Conservation (phyloP, 345 rosid genomes). For the Camelina neglecta region DNA sequence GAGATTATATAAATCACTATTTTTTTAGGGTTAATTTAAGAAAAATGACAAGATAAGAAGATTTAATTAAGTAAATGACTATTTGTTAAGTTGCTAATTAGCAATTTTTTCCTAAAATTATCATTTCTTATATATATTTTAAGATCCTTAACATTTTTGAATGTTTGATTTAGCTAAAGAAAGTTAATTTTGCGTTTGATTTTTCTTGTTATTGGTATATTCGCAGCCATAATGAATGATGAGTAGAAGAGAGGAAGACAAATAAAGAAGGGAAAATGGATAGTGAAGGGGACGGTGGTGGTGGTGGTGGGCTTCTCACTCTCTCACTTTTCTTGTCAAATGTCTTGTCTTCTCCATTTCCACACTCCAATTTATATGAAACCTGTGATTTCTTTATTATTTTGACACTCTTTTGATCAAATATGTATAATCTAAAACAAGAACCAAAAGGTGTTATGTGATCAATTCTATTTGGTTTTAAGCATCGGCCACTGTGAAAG, state of each 20-base stretch:
- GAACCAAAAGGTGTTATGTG: not conserved
- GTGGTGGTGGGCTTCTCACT: constrained; percentile 34
- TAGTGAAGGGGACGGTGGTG: constrained; percentile 37
- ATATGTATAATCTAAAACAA: not conserved
- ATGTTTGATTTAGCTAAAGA: not conserved
- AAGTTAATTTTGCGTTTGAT: not conserved
- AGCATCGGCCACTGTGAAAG: not conserved
- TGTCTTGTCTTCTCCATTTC: constrained; percentile 48
- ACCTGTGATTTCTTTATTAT: constrained; percentile 1
- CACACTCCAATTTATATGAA: constrained; percentile 30
- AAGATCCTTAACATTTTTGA: not conserved
- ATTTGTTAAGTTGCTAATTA: too few relatives aligned
- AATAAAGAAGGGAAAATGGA: constrained; percentile 20
- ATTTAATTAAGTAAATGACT: too few relatives aligned
- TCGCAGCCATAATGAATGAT: constrained; percentile 33
- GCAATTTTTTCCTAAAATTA: too few relatives aligned
- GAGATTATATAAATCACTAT: too few relatives aligned
- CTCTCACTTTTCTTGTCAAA: constrained; percentile 48
- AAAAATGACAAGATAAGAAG: too few relatives aligned
- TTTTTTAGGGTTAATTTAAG: too few relatives aligned
- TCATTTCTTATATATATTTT: too few relatives aligned
- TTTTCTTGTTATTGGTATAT: constrained; percentile 27
- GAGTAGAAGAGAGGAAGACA: constrained; percentile 32
- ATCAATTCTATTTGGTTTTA: not conserved
- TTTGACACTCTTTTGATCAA: not conserved